These are phyloP conservation scores for Phytophthora chlamydospora DNA, from an alignment of 352 stramenopile species.

Conservation along the genomic window DNA sequence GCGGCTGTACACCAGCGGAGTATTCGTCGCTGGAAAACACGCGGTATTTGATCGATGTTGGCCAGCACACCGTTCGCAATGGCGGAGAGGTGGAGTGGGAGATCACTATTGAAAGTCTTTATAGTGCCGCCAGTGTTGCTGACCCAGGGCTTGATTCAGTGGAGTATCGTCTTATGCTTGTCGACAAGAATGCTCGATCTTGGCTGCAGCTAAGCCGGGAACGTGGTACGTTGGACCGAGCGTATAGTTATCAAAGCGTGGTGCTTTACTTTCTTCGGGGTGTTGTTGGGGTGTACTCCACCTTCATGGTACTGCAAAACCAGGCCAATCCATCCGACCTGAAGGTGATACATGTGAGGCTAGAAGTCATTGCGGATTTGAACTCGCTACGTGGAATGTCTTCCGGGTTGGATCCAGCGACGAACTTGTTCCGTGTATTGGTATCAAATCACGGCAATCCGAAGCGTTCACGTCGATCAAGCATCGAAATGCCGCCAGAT, in stretches of 20 bases:
- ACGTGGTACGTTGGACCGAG: constrained; percentile 74
- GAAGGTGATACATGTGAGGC: constrained; percentile 86
- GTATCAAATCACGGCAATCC: constrained; percentile 75
- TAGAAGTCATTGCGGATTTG: constrained; percentile 88
- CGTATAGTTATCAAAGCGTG: constrained; percentile 82
- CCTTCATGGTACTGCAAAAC: constrained; percentile 88
- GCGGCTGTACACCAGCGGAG: constrained; percentile 82
- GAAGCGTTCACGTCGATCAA: constrained; percentile 67
- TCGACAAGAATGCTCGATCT: constrained; percentile 73
- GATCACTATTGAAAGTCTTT: constrained; percentile 86
- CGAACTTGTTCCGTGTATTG: constrained; percentile 88
- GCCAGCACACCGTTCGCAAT: constrained; percentile 87
- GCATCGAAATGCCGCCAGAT: constrained; percentile 52
- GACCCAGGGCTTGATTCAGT: constrained; percentile 59
- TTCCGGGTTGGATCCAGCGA: constrained; percentile 62
- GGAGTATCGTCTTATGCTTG: constrained; percentile 78
- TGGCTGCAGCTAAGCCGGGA: constrained; percentile 87
- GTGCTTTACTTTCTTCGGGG: constrained; percentile 86
- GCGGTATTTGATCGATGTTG: constrained; percentile 87
- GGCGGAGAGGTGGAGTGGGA: constrained; percentile 90
- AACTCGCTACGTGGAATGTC: constrained; percentile 86
- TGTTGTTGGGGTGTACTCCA: constrained; percentile 84
- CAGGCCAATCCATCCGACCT: constrained; percentile 79
- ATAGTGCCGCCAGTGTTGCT: constrained; percentile 37
- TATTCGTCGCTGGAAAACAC: constrained; percentile 85